Base-by-base conservation (phyloP, 1,284 basidiomycete genomes). In the Golubevia sp. region DNA sequence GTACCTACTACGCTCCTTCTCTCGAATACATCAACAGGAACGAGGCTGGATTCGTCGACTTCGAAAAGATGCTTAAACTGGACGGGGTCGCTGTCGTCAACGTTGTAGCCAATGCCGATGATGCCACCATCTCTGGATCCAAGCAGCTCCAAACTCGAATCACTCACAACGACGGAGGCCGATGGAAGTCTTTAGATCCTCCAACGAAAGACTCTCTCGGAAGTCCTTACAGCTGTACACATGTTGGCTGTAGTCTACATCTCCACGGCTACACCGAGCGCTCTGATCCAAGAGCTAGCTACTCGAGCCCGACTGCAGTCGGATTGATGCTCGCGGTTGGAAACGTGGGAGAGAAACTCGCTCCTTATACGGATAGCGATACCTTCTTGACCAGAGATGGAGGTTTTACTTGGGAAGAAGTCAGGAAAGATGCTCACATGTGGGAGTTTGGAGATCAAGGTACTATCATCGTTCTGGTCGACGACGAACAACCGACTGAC, bases 381-480 rank as follows among this genome's bases (percentile, higher is more conserved):
- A 83, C 78, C 1, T 83, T 83, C 61, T 52, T 82, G 27, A 81
- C 79, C 2, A 68, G 81, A n/a, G 81, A 83, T 59, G 81, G 76
- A 23, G 81, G 81, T 25, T 83, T 83, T 52, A 73, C 76, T 2
- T 83, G 81, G 81, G 76, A 81, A 38, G 81, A 83, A 58, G 74
- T 83, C 48, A 74, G 78, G 59, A 82, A 82, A 57, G 78, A 77
- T 49, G 77, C 81, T 34, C 77, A 82, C 65, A 72, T 71, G 58
- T 83, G 81, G 81, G 81, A 80, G 23, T 79, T 76, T 50, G 81
- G 78, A 49, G 81, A 83, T 53, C 79, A 83, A 55, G 81, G 81
- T 50, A 73, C 75, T 15, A 73, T 83, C 61, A 75, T 83, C 49
- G 60, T 83, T 15, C 69, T 83, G 4, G 81, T 77, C 65, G 73